A percentile compares a stretch with the other conserved stretches of the same genome.
phyloP scores from a whole-genome alignment of 2,329 filamentous ascomycete genomes.

The Aspergillus costaricaensis region DNA sequence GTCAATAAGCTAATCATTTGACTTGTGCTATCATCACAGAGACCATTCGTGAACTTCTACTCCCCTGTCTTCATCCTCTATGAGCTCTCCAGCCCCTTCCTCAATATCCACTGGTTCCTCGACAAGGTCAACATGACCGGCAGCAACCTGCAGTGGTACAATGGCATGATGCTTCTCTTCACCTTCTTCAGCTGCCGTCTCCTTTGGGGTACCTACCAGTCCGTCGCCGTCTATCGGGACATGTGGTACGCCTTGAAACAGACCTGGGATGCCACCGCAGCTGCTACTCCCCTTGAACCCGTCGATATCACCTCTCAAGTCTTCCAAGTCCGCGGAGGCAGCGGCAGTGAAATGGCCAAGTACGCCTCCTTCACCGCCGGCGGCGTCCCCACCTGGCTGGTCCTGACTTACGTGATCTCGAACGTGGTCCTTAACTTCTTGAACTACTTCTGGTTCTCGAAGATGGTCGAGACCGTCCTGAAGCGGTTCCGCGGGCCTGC shows the following conservation, averaged over 20 bases:
- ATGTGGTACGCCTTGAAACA: constrained; percentile 57
- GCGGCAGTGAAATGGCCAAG: constrained; percentile 50
- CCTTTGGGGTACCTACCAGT: constrained; percentile 64
- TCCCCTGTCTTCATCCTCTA: constrained; percentile 67
- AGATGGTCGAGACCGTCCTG: constrained; percentile 67
- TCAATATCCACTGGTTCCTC: constrained; percentile 71
- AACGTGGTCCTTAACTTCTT: constrained; percentile 64
- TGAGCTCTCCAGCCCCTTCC: constrained; percentile 66
- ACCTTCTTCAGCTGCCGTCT: constrained; percentile 65
- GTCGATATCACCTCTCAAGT: constrained; percentile 37
- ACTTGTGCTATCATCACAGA: constrained; percentile 40
- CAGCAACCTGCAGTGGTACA: constrained; percentile 62
- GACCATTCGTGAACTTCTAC: constrained; percentile 67
- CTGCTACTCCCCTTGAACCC: constrained; percentile 28
- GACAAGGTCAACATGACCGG: constrained; percentile 68
- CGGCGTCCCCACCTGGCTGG: constrained; percentile 60
- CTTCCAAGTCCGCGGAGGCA: constrained; percentile 39
- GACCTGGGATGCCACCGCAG: constrained; percentile 36
- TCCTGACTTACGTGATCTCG: constrained; percentile 57
- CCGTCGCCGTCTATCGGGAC: constrained; percentile 60
- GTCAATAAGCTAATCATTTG: neutral
- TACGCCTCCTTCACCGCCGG: constrained; percentile 46
- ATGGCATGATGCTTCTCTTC: constrained; percentile 60
- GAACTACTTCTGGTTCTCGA: constrained; percentile 68
- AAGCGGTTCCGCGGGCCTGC: constrained; percentile 57